Evolutionary conservation across 2,329 filamentous ascomycete genomes (phyloP), one percentile per base, ranked within the genome.

Genomic region (Didymella sp.): DNA sequence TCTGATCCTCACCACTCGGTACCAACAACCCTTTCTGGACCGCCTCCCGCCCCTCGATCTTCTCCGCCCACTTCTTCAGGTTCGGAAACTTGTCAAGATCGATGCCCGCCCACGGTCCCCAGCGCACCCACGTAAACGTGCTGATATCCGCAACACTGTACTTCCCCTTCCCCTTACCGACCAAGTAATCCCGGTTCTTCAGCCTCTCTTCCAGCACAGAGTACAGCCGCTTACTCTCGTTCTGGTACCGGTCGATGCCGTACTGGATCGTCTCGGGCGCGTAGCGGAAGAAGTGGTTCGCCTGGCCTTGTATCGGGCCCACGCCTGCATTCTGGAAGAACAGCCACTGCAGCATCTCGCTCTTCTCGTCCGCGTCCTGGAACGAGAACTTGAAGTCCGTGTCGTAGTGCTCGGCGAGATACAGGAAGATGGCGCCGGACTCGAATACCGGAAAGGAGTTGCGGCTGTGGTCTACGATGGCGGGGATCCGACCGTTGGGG

Each of bases 401-500:
- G 76, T 96, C 91, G 73, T 95, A 96, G 59, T 86, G 84, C 54
- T 92, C 89, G 21, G 87, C 85, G 5, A 96, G 83, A 74, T 96
- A 96, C 73, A 91, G 85, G 75, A 95, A 79, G 69, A 96, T 94
- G 58, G 88, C 85, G 54, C 90, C 91, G 60, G 86, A 89, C 77
- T 96, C 92, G 69, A 94, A 96, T 19, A 96, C 74, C 53, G 83
- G 81, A 70, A 95, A 90, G 30, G 81, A 79, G 73, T 87, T 81
- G 64, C 90, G 89, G 2, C 81, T 90, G 42, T 68, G 63, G 77
- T 96, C 92, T 7, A 90, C 92, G 47, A 96, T 73, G 59, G 91
- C 91, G 4, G 92, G 92, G 66, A 96, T 95, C 66, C 91, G 89
- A 62, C 91, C 91, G 74, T 96, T 96, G 59, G 92, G 91, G 77